phyloP scores from a whole-genome alignment of 2,329 filamentous ascomycete genomes.

The Cladosporium sp. region DNA sequence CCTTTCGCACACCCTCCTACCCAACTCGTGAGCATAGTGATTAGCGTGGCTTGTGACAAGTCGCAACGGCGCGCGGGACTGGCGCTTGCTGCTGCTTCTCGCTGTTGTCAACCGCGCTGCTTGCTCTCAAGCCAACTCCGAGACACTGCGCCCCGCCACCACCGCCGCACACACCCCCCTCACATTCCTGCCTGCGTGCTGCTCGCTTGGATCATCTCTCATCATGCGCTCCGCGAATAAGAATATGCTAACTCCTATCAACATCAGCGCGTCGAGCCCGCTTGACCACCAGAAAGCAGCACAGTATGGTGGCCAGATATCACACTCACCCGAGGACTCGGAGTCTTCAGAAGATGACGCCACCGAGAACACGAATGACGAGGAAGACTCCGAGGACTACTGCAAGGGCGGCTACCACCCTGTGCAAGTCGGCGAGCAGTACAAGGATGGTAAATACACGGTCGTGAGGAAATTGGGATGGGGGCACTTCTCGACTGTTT shows the following conservation, averaged over 20 bases:
- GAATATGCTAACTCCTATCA: conserved; percentile 23
- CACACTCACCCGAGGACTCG: conserved; percentile 62
- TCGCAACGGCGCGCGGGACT: not conserved
- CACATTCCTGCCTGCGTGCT: conserved; percentile 7
- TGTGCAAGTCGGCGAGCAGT: conserved; percentile 88
- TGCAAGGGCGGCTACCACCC: conserved; percentile 99
- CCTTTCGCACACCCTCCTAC: too few relatives aligned
- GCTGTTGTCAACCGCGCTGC: not conserved
- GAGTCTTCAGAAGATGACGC: conserved; percentile 71
- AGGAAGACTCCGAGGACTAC: conserved; percentile 98
- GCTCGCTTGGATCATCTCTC: not conserved
- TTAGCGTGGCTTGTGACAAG: too few relatives aligned
- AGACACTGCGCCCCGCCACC: conserved; percentile 11
- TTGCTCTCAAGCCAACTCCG: conserved; percentile 8
- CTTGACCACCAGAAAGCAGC: conserved; percentile 32
- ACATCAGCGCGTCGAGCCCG: conserved; percentile 19
- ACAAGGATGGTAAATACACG: conserved; percentile 96
- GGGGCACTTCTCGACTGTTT: conserved; percentile 99
- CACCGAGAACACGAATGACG: conserved; percentile 88
- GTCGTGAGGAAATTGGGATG: conserved; percentile 94
- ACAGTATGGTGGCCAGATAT: conserved; percentile 52
- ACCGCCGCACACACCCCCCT: not conserved
- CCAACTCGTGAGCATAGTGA: too few relatives aligned
- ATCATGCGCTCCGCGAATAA: conserved; percentile 8
- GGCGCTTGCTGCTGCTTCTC: conserved; percentile 2